These are phyloP conservation scores for Bolboschoenoplectus hybrid DNA, from an alignment of 202 grass and related monocot genomes.

Conservation along the genomic window DNA sequence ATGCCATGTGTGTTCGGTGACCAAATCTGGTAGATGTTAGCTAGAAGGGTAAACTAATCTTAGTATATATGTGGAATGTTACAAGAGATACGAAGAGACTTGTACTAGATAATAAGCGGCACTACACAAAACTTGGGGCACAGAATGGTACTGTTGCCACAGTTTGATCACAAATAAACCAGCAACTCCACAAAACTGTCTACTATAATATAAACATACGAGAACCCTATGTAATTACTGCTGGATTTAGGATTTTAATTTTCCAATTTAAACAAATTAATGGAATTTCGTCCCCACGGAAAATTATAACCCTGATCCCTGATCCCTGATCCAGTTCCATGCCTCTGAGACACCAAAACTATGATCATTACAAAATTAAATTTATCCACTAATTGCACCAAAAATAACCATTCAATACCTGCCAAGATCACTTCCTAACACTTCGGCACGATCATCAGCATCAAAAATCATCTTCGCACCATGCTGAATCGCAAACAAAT, in stretches of 20 bases:
- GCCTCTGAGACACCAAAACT: not conserved
- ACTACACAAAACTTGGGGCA: not conserved
- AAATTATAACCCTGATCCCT: not conserved
- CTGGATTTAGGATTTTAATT: not conserved
- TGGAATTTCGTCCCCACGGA: not conserved
- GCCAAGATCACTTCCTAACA: conserved; percentile 64
- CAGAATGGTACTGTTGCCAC: not conserved
- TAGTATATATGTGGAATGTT: not conserved
- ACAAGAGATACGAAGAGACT: conserved; percentile 9
- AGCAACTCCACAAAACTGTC: not conserved
- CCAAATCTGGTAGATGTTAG: not conserved
- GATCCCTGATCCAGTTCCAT: not conserved
- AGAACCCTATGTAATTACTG: not conserved
- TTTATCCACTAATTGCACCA: not conserved
- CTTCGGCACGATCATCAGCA: conserved; percentile 86
- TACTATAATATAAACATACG: not conserved
- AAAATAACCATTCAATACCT: conserved; percentile 29
- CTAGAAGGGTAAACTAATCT: conserved; percentile 5
- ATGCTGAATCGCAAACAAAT: conserved; percentile 94
- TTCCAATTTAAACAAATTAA: not conserved
- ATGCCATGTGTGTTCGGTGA: not conserved
- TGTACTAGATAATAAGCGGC: not conserved
- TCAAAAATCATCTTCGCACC: conserved; percentile 91
- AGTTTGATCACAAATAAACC: not conserved
- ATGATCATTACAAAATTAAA: not conserved